Conservation (phyloP, 1,284 basidiomycete species). For the Malassezia nana region DNA sequence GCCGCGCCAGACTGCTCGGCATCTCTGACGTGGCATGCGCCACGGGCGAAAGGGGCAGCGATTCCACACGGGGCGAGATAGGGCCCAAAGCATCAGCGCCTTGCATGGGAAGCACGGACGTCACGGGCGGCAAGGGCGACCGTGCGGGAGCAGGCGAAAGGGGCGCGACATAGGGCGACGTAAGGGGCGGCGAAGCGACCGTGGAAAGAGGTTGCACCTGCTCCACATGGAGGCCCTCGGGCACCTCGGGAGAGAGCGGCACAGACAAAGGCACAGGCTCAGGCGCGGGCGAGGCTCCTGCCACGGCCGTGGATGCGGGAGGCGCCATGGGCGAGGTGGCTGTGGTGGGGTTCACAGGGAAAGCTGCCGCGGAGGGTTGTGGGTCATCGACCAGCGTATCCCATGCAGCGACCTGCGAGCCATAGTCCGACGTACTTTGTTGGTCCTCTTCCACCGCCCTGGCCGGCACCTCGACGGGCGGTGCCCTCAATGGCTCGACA, state of each 20-base stretch:
- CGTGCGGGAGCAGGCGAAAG: neutral
- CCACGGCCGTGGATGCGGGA: neutral
- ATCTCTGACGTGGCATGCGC: too few species aligned
- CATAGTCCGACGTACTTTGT: constrained; percentile 5
- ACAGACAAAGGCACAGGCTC: too few species aligned
- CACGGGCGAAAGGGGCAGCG: too few species aligned
- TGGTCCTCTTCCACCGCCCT: neutral
- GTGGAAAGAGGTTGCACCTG: neutral
- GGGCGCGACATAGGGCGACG: neutral
- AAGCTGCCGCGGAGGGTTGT: neutral
- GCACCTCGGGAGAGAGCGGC: too few species aligned
- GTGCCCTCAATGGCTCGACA: neutral
- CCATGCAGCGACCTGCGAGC: neutral
- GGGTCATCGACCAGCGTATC: neutral
- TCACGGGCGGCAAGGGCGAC: too few species aligned
- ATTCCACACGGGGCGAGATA: too few species aligned
- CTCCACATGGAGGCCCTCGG: too few species aligned
- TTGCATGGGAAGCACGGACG: too few species aligned
- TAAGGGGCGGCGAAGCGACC: neutral
- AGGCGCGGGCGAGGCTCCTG: neutral
- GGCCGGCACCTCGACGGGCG: neutral
- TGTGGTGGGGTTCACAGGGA: neutral
- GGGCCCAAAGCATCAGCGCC: too few species aligned
- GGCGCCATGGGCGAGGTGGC: neutral
- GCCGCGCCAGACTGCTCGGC: too few species aligned